A percentile compares a stretch with the other conserved stretches of the same genome.
Conservation (phyloP, 2,329 filamentous ascomycete genomes). For the Pleurostoma richardsiae region DNA sequence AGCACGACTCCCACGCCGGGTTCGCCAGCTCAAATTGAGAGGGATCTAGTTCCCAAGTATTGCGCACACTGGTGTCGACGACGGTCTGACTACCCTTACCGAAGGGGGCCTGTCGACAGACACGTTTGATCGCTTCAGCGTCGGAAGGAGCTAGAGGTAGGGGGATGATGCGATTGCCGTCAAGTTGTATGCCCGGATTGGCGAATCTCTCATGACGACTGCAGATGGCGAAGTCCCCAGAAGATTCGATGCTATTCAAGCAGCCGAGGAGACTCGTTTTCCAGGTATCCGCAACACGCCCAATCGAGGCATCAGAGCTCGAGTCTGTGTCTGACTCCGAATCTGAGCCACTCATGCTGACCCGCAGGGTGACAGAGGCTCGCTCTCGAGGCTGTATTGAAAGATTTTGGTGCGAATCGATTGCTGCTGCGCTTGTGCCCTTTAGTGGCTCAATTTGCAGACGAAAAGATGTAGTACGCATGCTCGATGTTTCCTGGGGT, state of each 20-base stretch:
- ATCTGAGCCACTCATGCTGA: too few relatives aligned
- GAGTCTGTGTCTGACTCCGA: too few relatives aligned
- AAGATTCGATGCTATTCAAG: not conserved
- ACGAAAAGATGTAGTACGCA: too few relatives aligned
- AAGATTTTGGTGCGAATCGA: too few relatives aligned
- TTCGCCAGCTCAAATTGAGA: constrained; percentile 28
- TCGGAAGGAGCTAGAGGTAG: constrained; percentile 18
- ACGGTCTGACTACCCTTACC: constrained; percentile 28
- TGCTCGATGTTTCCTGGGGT: too few relatives aligned
- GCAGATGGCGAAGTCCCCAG: not conserved
- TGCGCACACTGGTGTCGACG: constrained; percentile 29
- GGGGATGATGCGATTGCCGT: constrained; percentile 11
- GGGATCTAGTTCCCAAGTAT: constrained; percentile 30
- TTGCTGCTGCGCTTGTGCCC: too few relatives aligned
- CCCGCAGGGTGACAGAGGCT: too few relatives aligned
- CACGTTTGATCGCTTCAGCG: constrained; percentile 15
- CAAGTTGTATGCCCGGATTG: not conserved
- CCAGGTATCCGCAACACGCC: too few relatives aligned
- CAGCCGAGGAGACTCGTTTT: not conserved
- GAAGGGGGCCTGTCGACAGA: constrained; percentile 24
- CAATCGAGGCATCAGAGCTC: too few relatives aligned
- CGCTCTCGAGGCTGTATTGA: too few relatives aligned
- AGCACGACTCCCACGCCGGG: constrained; percentile 24
- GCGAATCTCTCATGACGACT: not conserved
- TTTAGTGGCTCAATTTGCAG: too few relatives aligned